A percentile compares a stretch with the other conserved stretches of the same genome.
Evolutionary conservation across 140 eudicot genomes (phyloP).

Genomic region (Cichorium intybus): DNA sequence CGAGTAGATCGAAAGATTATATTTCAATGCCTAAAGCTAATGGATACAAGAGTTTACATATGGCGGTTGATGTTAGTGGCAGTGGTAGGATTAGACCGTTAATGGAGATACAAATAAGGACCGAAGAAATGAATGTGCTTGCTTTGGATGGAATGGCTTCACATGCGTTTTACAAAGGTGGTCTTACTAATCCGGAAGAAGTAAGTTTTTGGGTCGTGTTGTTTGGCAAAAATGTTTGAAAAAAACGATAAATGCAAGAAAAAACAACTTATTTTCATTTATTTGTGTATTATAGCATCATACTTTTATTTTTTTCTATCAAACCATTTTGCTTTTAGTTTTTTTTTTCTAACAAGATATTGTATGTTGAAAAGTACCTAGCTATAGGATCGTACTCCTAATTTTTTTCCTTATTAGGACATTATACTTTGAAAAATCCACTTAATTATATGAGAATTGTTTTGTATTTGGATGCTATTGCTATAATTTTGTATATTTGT

Average conservation of each 20-base stretch:
- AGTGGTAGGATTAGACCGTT: conserved; percentile 50
- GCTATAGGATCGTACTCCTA: neutral
- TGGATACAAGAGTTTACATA: conserved; percentile 89
- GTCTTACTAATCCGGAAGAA: conserved; percentile 87
- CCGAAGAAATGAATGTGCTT: conserved; percentile 72
- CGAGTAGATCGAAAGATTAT: conserved; percentile 78
- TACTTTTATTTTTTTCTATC: no score
- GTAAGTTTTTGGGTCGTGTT: conserved; percentile 26
- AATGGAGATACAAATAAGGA: conserved; percentile 93
- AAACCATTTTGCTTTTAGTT: no score
- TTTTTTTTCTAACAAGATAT: no score
- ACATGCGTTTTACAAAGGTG: conserved; percentile 88
- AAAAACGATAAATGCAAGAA: neutral
- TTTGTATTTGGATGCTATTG: no score
- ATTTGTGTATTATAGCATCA: neutral
- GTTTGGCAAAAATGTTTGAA: neutral
- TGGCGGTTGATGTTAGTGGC: conserved; percentile 90
- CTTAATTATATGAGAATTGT: no score
- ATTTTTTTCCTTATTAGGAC: no score
- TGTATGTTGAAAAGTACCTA: no score
- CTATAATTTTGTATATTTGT: no score
- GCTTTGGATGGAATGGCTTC: conserved; percentile 93
- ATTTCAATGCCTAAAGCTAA: conserved; percentile 73
- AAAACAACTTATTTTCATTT: neutral
- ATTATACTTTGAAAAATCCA: neutral